Conservation (phyloP, 139 green algal species). For the Spirogloea muscicola region DNA sequence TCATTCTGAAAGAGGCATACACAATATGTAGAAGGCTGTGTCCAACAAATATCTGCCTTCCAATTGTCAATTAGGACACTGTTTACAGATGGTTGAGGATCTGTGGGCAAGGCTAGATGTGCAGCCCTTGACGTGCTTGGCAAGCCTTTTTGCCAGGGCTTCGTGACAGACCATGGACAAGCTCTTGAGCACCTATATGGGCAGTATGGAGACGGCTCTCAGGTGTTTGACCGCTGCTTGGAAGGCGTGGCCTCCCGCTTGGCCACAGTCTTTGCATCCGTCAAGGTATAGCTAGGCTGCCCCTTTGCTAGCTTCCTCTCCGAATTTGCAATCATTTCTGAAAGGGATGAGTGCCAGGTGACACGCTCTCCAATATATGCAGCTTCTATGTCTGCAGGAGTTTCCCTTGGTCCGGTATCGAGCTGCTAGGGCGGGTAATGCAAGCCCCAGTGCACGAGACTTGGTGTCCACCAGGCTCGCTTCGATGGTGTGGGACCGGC, state of each 20-base stretch:
- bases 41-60: too few relatives aligned
- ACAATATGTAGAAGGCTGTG: too few relatives aligned
- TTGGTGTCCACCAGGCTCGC: slow-evolving; percentile 36
- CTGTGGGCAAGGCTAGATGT: too few relatives aligned
- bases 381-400: too few relatives aligned
- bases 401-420: slow-evolving; percentile 45
- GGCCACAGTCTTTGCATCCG: slow-evolving; percentile 40
- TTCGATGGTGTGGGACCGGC: slow-evolving; percentile 18
- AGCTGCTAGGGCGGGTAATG: background rate
- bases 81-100: too few relatives aligned
- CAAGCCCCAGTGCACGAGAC: slow-evolving; percentile 4
- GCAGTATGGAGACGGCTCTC: background rate
- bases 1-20: too few relatives aligned
- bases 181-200: slow-evolving; percentile 32
- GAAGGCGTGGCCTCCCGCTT: slow-evolving; percentile 34
- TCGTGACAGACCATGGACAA: slow-evolving; percentile 65
- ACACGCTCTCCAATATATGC: background rate
- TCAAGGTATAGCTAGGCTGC: slow-evolving; percentile 23
- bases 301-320: too few relatives aligned
- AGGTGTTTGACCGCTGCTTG: slow-evolving; percentile 17
- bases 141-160: too few relatives aligned
- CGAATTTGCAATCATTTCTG: background rate
- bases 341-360: background rate
- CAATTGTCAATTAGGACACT: too few relatives aligned
- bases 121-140: too few relatives aligned